Evolutionary conservation across 2,329 filamentous ascomycete genomes (phyloP), one percentile per base, ranked within the genome.

Genomic region (Sporothrix luriei): DNA sequence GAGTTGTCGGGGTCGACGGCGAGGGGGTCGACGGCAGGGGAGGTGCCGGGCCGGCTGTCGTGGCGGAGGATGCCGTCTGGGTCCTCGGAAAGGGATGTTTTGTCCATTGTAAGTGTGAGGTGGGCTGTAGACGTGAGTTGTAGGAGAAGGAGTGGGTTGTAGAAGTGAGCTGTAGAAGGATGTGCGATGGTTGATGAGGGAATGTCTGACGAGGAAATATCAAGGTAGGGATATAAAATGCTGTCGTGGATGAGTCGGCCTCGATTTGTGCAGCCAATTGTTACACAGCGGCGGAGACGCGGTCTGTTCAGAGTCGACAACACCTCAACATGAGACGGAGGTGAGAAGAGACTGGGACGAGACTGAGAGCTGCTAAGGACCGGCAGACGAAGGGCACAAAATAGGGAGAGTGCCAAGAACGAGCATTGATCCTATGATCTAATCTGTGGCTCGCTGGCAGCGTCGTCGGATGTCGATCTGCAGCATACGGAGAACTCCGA

Each of bases 1-100:
- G 74, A 71, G 64, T 55, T 59, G 14, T 66, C 61, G 55, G 68
- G 55, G 11, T 68, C 69, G 29, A 46, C 62, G 10, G 46, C n/a
- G 16, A 33, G 26, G 46, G 46, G 26, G 26, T 65, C 46, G 26
- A n/a, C n/a, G n/a, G n/a, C n/a, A n/a, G n/a, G n/a, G n/a, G n/a
- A n/a, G n/a, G n/a, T n/a, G n/a, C n/a, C n/a, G n/a, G n/a, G n/a
- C n/a, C n/a, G n/a, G n/a, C n/a, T n/a, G 26, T 65, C 46, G 26
- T 38, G 26, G 24, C 21, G 16, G 9, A 19, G 7, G 46, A 49
- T 14, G 14, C 51, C 46, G 46, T 19, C 38, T 13, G 57, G 48
- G 48, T 49, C 61, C 61, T 33, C 46, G 24, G 57, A 13, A 21
- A 40, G 43, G 4, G 9, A 3, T 4, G 43, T 13, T 33, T 64